These are phyloP conservation scores for Toxicodendron radicans DNA, from an alignment of 345 rosid genomes.

Conservation along the genomic window DNA sequence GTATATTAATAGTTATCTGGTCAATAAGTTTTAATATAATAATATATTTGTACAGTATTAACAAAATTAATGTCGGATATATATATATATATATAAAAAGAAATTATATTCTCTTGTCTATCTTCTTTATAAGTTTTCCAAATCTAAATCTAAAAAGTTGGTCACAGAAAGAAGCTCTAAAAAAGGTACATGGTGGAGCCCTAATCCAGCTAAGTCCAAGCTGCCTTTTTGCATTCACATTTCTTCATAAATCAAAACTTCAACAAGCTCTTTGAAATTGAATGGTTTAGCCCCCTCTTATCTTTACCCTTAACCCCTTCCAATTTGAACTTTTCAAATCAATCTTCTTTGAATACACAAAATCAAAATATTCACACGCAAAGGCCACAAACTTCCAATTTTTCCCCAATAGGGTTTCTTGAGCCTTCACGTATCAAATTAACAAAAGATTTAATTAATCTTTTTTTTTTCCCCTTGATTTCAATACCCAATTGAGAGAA, in stretches of 20 bases:
- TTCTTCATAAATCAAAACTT: not conserved
- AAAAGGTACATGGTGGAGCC: constrained; percentile 3
- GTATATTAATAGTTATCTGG: too few species aligned
- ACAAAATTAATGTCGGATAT: too few species aligned
- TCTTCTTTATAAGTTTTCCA: not conserved
- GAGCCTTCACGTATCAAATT: constrained; percentile 14
- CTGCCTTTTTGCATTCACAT: not conserved
- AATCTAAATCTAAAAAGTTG: too few species aligned
- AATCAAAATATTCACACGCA: constrained; percentile 1
- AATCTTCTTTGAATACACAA: not conserved
- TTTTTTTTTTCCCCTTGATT: not conserved
- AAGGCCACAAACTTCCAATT: constrained; percentile 1
- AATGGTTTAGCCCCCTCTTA: not conserved
- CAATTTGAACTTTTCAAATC: not conserved
- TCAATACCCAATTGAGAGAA: not conserved
- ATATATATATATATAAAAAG: too few species aligned
- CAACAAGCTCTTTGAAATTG: not conserved
- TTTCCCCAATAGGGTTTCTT: not conserved
- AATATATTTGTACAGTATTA: too few species aligned
- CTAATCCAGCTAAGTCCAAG: not conserved
- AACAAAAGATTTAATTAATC: not conserved
- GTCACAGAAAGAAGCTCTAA: too few species aligned
- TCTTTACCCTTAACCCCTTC: too few species aligned
- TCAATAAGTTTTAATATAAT: too few species aligned
- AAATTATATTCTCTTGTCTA: too few species aligned